phyloP scores from a whole-genome alignment of 2,329 filamentous ascomycete genomes.

The Zelopaecilomyces penicillatus region DNA sequence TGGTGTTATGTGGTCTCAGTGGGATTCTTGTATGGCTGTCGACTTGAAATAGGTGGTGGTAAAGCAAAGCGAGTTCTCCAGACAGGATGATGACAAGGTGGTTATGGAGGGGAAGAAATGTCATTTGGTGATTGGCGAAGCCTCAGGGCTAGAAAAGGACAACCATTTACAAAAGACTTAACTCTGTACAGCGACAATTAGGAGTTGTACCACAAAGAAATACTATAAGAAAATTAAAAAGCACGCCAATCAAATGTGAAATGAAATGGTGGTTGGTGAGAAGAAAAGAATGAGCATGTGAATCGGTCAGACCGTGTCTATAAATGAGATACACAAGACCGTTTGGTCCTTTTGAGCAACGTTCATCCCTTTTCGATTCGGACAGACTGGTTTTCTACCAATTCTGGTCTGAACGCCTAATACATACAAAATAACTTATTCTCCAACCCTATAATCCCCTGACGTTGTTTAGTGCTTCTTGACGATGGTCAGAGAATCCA shows the following conservation, averaged over 20 bases:
- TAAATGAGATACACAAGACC: slow-evolving; percentile 26
- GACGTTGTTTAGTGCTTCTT: slow-evolving; percentile 36
- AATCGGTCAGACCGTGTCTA: slow-evolving; percentile 23
- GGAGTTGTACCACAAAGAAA: no score
- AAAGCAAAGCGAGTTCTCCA: slow-evolving; percentile 3
- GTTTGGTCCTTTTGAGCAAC: slow-evolving; percentile 3
- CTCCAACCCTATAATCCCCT: slow-evolving; percentile 3
- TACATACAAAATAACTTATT: slow-evolving; percentile 1
- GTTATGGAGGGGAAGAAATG: no score
- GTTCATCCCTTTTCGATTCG: not conserved
- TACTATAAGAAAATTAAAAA: no score
- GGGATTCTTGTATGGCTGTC: slow-evolving; percentile 11
- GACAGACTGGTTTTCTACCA: no score
- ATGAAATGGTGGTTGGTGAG: slow-evolving; percentile 7
- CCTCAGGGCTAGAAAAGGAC: no score
- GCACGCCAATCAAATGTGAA: not conserved
- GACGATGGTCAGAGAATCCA: slow-evolving; percentile 42
- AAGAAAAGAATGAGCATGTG: slow-evolving; percentile 12
- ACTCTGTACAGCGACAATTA: no score
- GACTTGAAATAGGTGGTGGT: slow-evolving; percentile 7
- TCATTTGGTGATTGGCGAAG: no score
- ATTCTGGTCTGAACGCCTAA: no score
- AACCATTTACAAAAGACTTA: no score
- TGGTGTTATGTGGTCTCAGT: slow-evolving; percentile 22
- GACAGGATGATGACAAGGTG: not conserved